Evolutionary conservation across 164 flowering plant species (phyloP), one percentile per base, ranked within the genome.

Genomic region (Kingdonia uniflora): DNA sequence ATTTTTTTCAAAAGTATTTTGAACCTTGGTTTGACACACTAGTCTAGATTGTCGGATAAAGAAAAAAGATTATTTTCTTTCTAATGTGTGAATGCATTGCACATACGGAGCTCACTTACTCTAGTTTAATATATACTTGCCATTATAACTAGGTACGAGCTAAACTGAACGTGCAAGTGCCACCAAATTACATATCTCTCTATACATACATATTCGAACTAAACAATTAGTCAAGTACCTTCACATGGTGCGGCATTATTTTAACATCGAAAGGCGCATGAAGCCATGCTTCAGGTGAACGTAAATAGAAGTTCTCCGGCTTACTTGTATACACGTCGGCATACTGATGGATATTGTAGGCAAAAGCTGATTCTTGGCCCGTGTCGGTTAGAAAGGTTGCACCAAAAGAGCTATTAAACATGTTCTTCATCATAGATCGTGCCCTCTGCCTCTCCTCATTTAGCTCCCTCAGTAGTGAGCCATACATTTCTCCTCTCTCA

Each of bases 321-420:
- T 88, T 88, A 65, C 97, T 88, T 57, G 96, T 92, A 60, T 92
- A 92, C 2, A 88, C 94, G 74, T 92, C 95, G 43, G 98, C 96
- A 66, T 86, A 92, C 51, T 76, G 95, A 70, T 92, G 98, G 52
- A 88, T 92, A 61, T 84, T 77, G 76, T 84, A 88, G 1, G 96
- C 81, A 71, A 92, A 92, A 53, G 95, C 84, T 43, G 95, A 92
- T 74, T 92, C 99, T 65, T 86, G 95, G 43, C 96, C 94, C 1
- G 80, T 85, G 62, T 88, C 91, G 11, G 95, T 92, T 13, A 88
- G 78, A 68, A 92, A 92, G 33, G 95, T 92, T 20, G 98, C 95
- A 50, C 98, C 96, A 62, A 92, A 92, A 45, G 95, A 81, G 57
- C 66, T 77, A 63, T 92, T 92, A 59, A 92, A 88, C 98, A 88